These are phyloP conservation scores for Dioscorea zingiberensis DNA, from an alignment of 106 monocot species.

Conservation along the genomic window DNA sequence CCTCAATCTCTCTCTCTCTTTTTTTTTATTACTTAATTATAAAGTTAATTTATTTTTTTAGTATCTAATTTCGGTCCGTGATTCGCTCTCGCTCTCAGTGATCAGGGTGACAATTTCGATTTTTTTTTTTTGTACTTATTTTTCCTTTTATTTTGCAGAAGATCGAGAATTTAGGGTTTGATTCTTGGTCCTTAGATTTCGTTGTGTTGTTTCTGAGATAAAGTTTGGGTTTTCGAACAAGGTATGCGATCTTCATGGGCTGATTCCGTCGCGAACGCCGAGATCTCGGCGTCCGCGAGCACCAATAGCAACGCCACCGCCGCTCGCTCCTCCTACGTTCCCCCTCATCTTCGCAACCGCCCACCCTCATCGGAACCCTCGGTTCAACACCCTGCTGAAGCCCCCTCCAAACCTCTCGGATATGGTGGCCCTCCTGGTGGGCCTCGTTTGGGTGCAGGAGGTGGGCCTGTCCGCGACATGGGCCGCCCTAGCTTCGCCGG, in stretches of 20 bases:
- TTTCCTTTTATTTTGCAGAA: too few relatives aligned
- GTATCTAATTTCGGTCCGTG: too few relatives aligned
- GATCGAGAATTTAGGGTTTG: neutral
- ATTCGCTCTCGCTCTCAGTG: too few relatives aligned
- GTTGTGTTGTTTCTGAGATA: neutral
- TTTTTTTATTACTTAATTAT: too few relatives aligned
- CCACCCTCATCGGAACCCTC: slow-evolving; percentile 1
- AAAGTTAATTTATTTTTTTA: too few relatives aligned
- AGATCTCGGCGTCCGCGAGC: slow-evolving; percentile 10
- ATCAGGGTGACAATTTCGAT: too few relatives aligned
- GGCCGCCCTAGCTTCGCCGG: slow-evolving; percentile 14
- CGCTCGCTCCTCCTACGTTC: slow-evolving; percentile 27
- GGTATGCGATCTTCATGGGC: slow-evolving; percentile 38
- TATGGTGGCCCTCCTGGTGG: slow-evolving; percentile 6
- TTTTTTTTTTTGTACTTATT: too few relatives aligned
- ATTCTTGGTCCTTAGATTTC: neutral
- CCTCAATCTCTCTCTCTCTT: too few relatives aligned
- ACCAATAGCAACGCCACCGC: slow-evolving; percentile 2
- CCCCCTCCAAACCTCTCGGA: neutral
- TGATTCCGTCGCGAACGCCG: slow-evolving; percentile 25
- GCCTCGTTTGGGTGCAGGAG: slow-evolving; percentile 17
- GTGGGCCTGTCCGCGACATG: slow-evolving; percentile 9
- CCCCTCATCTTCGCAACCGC: slow-evolving; percentile 34
- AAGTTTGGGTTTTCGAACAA: neutral
- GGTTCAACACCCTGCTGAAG: neutral